Conservation (phyloP, 768 basidiomycete genomes). For the Mycena kentingensis region DNA sequence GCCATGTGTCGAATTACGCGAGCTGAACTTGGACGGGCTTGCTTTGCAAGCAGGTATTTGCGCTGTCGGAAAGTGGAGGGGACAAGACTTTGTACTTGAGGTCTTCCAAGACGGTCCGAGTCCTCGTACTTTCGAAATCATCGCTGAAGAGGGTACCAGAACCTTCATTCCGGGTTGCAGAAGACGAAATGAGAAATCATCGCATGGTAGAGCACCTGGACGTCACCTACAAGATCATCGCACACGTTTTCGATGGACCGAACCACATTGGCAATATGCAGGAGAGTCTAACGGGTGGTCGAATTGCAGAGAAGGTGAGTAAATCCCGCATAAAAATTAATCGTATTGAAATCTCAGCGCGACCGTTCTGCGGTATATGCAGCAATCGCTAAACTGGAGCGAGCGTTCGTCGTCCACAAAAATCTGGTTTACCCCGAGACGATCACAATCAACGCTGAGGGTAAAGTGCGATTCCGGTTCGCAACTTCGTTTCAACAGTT, state of each 20-base stretch:
- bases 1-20: constrained; percentile 6
- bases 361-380: constrained; percentile 18
- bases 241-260: background rate
- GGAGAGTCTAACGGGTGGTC: background rate
- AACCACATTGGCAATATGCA: background rate
- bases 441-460: constrained; percentile 6
- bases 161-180: background rate
- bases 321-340: background rate
- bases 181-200: background rate
- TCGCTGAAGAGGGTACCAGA: no score
- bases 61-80: constrained; percentile 8
- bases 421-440: background rate
- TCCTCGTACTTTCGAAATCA: no score
- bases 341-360: constrained; percentile 1
- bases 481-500: background rate
- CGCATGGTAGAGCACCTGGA: background rate
- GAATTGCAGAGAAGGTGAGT: background rate
- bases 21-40: constrained; percentile 4
- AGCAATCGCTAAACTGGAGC: constrained; percentile 14
- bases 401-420: constrained; percentile 1
- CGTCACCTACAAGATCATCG: background rate
- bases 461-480: constrained; percentile 1
- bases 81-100: constrained; percentile 1
- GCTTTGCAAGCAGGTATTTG: background rate
- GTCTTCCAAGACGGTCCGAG: background rate